Evolutionary conservation across 2,329 filamentous ascomycete species (phyloP), one percentile per base, ranked within the genome.

Genomic region (Aschersonia sp.): DNA sequence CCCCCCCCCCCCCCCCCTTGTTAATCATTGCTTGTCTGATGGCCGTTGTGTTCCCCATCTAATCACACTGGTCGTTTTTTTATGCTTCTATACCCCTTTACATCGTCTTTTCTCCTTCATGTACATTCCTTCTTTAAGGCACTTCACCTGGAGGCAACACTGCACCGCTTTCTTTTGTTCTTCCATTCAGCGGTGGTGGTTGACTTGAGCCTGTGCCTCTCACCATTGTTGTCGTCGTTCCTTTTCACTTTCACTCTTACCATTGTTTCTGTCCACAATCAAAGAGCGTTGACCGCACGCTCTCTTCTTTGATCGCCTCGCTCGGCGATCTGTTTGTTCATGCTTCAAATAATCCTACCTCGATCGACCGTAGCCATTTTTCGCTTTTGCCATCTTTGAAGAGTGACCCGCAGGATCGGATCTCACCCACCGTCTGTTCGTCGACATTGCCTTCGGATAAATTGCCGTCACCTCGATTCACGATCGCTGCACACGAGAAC

Each of bases 321-420:
- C 32, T 41, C 9, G 40, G 11, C 14, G 11, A 41, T n/a, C 7
- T n/a, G 40, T 7, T 41, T 22, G 35, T 12, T 39, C 35, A 39
- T 12, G 12, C 35, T 12, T 9, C 35, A 8, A 39, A 39, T 10
- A 42, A 42, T 31, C 42, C 10, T 43, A 6, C 30, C 8, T 43
- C 7, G 6, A 43, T 11, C 29, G 42, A n/a, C 22, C 22, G 9
- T 8, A n/a, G 6, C 7, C 8, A 14, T 31, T 31, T 43, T 29
- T 12, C 11, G 7, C 10, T 30, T 47, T 29, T 10, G 35, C 43
- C 9, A 30, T 39, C n/a, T 30, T 43, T 30, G 31, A 29, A 22
- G 11, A 42, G 37, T 45, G 43, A 48, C 5, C 43, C 37, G 47
- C 43, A 14, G 47, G 37, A 41, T 48, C 42, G 43, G 47, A 42